Evolutionary conservation across 2,329 filamentous ascomycete genomes (phyloP).

Genomic region (Cladosporium sp.): DNA sequence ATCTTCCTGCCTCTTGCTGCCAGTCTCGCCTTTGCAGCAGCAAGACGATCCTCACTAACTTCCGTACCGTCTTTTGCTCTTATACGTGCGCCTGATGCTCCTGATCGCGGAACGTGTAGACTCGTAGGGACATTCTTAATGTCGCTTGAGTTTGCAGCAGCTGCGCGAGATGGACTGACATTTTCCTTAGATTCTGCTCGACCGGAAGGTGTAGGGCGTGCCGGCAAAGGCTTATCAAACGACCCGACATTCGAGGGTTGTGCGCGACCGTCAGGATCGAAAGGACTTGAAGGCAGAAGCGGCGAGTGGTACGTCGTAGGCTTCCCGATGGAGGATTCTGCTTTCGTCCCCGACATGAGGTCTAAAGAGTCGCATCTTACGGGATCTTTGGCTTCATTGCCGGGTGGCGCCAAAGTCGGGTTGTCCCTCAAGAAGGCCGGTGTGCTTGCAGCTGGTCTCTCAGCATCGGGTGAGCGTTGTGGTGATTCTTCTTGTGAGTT

Average conservation of each 20-base stretch:
- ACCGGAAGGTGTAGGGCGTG: background rate
- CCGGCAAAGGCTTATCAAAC: background rate
- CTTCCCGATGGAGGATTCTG: background rate
- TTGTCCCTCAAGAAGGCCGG: constrained; percentile 2
- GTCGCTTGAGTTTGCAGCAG: background rate
- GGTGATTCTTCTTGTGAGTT: background rate
- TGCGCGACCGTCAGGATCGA: background rate
- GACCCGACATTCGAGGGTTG: background rate
- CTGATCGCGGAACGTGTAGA: background rate
- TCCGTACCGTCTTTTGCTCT: constrained; percentile 15
- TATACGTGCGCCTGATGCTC: background rate
- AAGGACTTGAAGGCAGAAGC: constrained; percentile 8
- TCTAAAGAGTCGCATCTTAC: constrained; percentile 1
- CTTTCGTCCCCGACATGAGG: background rate
- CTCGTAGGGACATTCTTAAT: background rate
- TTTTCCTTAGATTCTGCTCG: constrained; percentile 5
- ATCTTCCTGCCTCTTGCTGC: constrained; percentile 22
- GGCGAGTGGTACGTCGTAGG: background rate
- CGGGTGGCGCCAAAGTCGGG: constrained; percentile 13
- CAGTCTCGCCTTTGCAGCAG: constrained; percentile 24
- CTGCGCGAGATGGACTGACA: constrained; percentile 5
- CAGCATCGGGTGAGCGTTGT: background rate
- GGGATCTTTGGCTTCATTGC: constrained; percentile 19
- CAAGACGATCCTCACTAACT: constrained; percentile 20
- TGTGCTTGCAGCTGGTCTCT: constrained; percentile 13